Base-by-base conservation (phyloP, 805 yeast species). In the Kodamaea fukazawae region DNA sequence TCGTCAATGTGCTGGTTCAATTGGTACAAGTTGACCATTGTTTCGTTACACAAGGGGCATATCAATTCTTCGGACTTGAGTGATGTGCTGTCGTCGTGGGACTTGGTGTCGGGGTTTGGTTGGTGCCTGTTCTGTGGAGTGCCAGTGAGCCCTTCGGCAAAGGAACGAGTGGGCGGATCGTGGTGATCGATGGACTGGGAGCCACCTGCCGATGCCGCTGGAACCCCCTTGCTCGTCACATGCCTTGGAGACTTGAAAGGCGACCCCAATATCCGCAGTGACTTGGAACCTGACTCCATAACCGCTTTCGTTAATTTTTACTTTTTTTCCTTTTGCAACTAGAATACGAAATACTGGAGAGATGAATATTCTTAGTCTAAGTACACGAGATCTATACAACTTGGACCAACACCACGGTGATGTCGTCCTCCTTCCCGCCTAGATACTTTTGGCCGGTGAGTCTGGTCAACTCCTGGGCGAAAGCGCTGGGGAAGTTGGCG, bases 341-440 rank as follows among this genome's bases (percentile, higher is more conserved):
- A n/a, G n/a, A n/a, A n/a, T n/a, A n/a, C n/a, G n/a, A n/a, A n/a
- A n/a, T n/a, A n/a, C n/a, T n/a, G n/a, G n/a, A n/a, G n/a, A n/a
- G n/a, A n/a, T 13, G n/a, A 15, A 29, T 16, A 34, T 34, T 12
- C 11, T n/a, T 12, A 15, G 10, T 14, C 22, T 34, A 13, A 11
- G 13, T 34, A 34, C n/a, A 6, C 4, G 13, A 16, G 7, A 32
- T 38, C 41, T 48, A 56, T 32, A 53, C 67, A 23, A 86, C 88
- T 53, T 78, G 75, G 32, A 88, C 80, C 53, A 86, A 72, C 1
- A 90, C 83, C 12, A 84, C 78, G 1, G 98, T 88, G 28, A 93
- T 84, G 61, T 91, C 99, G 63, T 91, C 99, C 33, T 89, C 95
- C 65, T 91, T 91, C 10, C 99, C 99, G 25, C 99, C 98, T 43